Percentiles rank a stretch among this genome's conserved stretches.
phyloP scores from a whole-genome alignment of 805 yeast genomes.

The Yarrowia alimentaria region DNA sequence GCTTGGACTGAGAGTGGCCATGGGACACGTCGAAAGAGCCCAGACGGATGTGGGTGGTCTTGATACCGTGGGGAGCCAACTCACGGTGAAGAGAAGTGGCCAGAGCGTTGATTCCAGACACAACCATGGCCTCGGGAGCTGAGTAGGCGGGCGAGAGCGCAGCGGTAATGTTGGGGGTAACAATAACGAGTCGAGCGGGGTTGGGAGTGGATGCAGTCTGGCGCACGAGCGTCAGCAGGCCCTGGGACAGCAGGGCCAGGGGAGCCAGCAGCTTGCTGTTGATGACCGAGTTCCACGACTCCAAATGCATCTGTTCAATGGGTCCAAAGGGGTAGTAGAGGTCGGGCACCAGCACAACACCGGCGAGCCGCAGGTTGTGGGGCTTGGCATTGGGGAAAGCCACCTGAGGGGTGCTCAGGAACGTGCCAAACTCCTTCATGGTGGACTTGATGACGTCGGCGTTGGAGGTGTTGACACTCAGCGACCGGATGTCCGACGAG shows the following conservation, averaged over 20 bases:
- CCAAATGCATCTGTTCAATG: slow-evolving; percentile 52
- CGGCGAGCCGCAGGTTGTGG: slow-evolving; percentile 57
- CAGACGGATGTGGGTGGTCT: slow-evolving; percentile 47
- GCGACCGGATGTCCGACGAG: slow-evolving; percentile 65
- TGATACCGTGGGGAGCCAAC: slow-evolving; percentile 45
- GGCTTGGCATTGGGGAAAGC: slow-evolving; percentile 60
- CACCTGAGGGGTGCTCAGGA: slow-evolving; percentile 53
- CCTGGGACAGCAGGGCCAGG: slow-evolving; percentile 52
- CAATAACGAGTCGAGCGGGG: slow-evolving; percentile 45
- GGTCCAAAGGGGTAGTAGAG: slow-evolving; percentile 68
- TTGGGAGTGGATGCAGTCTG: slow-evolving; percentile 43
- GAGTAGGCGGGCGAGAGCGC: slow-evolving; percentile 59
- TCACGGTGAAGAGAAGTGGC: slow-evolving; percentile 46
- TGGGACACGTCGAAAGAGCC: slow-evolving; percentile 48
- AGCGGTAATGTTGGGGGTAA: slow-evolving; percentile 58
- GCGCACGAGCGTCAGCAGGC: slow-evolving; percentile 55
- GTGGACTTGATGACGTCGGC: slow-evolving; percentile 47
- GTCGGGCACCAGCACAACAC: slow-evolving; percentile 69
- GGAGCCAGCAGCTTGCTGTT: slow-evolving; percentile 50
- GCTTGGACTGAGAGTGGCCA: slow-evolving; percentile 38
- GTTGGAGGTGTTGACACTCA: slow-evolving; percentile 52
- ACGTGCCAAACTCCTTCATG: slow-evolving; percentile 48
- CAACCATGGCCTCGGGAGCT: slow-evolving; percentile 59
- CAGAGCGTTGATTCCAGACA: slow-evolving; percentile 45
- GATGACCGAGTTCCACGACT: slow-evolving; percentile 52